A percentile compares a stretch with the other conserved stretches of the same genome.
phyloP scores from a whole-genome alignment of 2,329 filamentous ascomycete species.

The Bimuria novae-zelandiae region DNA sequence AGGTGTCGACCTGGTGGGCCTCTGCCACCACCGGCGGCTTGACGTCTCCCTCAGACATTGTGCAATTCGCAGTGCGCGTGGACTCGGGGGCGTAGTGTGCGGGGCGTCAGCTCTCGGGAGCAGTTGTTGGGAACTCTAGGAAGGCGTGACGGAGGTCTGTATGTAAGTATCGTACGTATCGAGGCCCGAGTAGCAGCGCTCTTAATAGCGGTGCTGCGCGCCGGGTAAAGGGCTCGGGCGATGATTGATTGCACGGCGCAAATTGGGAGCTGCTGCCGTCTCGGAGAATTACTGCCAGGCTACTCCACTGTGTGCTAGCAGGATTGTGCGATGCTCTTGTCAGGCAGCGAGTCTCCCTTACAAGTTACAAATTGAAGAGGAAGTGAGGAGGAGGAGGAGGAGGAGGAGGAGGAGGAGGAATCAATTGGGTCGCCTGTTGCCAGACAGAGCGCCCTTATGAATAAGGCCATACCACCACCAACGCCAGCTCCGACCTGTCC shows the following conservation, averaged over 20 bases:
- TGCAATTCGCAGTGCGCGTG: constrained; percentile 16
- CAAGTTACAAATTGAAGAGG: background rate
- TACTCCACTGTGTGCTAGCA: background rate
- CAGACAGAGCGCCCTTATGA: constrained; percentile 1
- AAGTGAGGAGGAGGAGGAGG: background rate
- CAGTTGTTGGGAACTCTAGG: too few relatives aligned
- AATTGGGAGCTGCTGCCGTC: constrained; percentile 25
- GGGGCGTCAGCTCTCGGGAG: background rate
- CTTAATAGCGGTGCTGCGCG: constrained; percentile 8
- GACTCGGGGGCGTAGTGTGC: constrained; percentile 2
- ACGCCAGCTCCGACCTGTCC: background rate
- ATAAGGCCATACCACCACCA: background rate
- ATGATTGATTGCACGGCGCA: constrained; percentile 33
- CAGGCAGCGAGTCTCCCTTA: background rate
- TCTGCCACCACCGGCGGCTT: constrained; percentile 66
- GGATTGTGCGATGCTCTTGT: background rate
- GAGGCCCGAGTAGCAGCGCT: constrained; percentile 37
- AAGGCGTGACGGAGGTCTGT: constrained; percentile 6
- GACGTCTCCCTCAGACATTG: constrained; percentile 53
- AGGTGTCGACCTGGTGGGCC: constrained; percentile 78
- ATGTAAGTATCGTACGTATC: constrained; percentile 18
- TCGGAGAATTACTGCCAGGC: constrained; percentile 31
- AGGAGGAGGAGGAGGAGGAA: background rate
- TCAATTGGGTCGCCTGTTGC: background rate
- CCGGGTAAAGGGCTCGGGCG: constrained; percentile 46